Evolutionary conservation across 768 basidiomycete species (phyloP).

Genomic region (Trametopsis cervina): DNA sequence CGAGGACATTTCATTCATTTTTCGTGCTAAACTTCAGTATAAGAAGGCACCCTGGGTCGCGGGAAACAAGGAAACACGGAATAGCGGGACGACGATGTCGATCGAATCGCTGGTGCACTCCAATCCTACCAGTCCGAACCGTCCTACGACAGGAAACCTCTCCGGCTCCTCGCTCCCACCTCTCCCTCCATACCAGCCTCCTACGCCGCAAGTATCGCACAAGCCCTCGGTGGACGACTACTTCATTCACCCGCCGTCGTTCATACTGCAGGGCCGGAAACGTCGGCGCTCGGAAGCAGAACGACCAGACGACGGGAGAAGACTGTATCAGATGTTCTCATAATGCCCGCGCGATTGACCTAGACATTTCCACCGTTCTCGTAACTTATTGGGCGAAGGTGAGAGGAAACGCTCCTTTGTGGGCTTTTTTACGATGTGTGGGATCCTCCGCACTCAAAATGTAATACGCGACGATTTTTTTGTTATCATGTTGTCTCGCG

Average conservation of each 20-base stretch:
- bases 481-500: too few species aligned
- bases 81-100: slow-evolving; percentile 38
- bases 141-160: slow-evolving; percentile 1
- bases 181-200: slow-evolving; percentile 6
- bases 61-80: slow-evolving; percentile 50
- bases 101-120: slow-evolving; percentile 66
- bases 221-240: slow-evolving; percentile 33
- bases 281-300: slow-evolving; percentile 19
- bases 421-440: too few species aligned
- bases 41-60: slow-evolving; percentile 26
- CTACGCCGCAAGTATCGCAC: slow-evolving; percentile 17
- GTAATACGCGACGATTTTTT: too few species aligned
- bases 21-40: slow-evolving; percentile 16
- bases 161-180: slow-evolving; percentile 1
- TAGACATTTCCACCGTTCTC: too few species aligned
- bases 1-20: not conserved
- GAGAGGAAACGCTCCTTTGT: too few species aligned
- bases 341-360: too few species aligned
- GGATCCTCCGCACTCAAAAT: too few species aligned
- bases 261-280: slow-evolving; percentile 17
- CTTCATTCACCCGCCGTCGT: slow-evolving; percentile 22
- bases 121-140: slow-evolving; percentile 52
- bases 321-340: slow-evolving; percentile 7
- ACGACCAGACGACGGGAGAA: slow-evolving; percentile 14
- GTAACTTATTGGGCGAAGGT: too few species aligned